Conservation (phyloP, 2,329 filamentous ascomycete species). For the Phoma sp. region DNA sequence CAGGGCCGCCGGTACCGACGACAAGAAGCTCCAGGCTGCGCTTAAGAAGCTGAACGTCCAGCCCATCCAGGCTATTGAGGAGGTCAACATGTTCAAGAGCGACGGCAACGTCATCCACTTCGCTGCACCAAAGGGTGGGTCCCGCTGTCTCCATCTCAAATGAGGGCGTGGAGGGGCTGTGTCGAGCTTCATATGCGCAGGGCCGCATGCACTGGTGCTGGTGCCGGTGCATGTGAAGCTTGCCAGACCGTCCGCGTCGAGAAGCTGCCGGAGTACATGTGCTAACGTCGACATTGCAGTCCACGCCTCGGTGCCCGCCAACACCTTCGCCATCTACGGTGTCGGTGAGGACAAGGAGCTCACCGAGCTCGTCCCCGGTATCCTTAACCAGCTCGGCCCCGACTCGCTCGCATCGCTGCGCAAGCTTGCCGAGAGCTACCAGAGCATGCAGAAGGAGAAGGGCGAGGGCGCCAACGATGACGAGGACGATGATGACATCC, state of each 20-base stretch:
- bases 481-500: constrained; percentile 83
- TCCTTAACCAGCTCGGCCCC: constrained; percentile 98
- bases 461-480: constrained; percentile 70
- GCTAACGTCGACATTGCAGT: constrained; percentile 61
- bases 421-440: constrained; percentile 99
- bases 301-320: constrained; percentile 93
- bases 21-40: constrained; percentile 98
- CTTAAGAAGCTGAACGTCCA: constrained; percentile 99
- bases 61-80: constrained; percentile 99
- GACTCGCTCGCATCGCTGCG: constrained; percentile 97
- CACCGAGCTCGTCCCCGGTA: constrained; percentile 97
- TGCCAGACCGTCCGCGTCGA: neutral
- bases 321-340: constrained; percentile 99
- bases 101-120: constrained; percentile 99
- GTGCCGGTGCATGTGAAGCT: neutral
- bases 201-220: neutral
- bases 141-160: neutral
- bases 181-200: constrained; percentile 1
- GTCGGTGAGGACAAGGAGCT: constrained; percentile 99
- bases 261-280: neutral
- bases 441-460: constrained; percentile 96
- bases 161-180: neutral
- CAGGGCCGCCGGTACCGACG: constrained; percentile 89
- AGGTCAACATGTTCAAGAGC: constrained; percentile 99
- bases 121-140: constrained; percentile 90